Conservation (phyloP, 495 filamentous ascomycete species). For the Bombardia bombarda region DNA sequence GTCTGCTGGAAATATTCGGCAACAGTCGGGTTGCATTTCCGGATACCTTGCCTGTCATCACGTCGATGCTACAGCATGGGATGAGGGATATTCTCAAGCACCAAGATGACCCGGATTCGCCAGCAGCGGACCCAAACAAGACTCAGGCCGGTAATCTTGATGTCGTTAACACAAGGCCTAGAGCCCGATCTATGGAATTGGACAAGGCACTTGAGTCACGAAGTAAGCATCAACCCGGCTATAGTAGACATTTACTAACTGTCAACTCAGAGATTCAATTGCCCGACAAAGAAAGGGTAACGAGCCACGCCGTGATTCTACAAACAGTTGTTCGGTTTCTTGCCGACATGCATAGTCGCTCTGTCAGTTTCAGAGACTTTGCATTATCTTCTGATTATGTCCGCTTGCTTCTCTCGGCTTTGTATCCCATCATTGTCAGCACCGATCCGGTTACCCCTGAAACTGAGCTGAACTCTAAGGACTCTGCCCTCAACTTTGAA, state of each 20-base stretch:
- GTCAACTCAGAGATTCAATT: conserved; percentile 17
- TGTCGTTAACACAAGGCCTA: conserved; percentile 23
- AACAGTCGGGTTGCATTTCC: conserved; percentile 61
- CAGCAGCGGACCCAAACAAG: conserved; percentile 22
- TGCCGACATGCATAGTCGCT: conserved; percentile 65
- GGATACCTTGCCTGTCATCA: conserved; percentile 72
- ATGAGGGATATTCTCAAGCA: conserved; percentile 58
- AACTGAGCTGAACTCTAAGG: conserved; percentile 70
- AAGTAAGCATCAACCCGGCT: conserved; percentile 27
- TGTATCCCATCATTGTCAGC: conserved; percentile 82
- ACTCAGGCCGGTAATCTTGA: conserved; percentile 11
- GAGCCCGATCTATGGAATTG: conserved; percentile 41
- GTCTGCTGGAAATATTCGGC: conserved; percentile 64
- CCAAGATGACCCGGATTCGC: conserved; percentile 50
- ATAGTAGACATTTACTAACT: conserved; percentile 9
- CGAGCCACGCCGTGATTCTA: conserved; percentile 49
- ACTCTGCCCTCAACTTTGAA: conserved; percentile 74
- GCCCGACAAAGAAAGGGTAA: conserved; percentile 40
- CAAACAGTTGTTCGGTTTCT: conserved; percentile 72
- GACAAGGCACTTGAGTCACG: conserved; percentile 42
- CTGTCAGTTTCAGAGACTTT: conserved; percentile 70
- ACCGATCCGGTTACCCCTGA: conserved; percentile 74
- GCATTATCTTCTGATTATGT: conserved; percentile 68
- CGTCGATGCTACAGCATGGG: conserved; percentile 81
- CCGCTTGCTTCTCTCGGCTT: conserved; percentile 62